Evolutionary conservation across 2,329 filamentous ascomycete species (phyloP).

Genomic region (Aquanectria penicillioides): DNA sequence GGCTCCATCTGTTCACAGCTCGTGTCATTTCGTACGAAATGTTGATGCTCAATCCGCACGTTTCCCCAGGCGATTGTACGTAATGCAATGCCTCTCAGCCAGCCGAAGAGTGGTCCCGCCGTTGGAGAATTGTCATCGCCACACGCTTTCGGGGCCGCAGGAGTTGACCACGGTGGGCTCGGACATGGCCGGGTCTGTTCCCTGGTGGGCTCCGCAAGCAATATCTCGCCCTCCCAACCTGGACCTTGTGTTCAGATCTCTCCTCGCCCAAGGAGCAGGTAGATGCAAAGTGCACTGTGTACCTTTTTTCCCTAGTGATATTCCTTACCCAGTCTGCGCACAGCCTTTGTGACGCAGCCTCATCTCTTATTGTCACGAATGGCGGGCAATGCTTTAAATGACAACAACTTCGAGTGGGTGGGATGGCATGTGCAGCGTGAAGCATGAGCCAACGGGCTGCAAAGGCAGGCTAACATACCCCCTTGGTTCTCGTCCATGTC

Average conservation of each 20-base stretch:
- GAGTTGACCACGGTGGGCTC: constrained; percentile 28
- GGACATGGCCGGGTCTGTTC: constrained; percentile 38
- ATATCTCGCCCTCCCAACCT: constrained; percentile 13
- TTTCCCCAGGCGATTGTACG: constrained; percentile 37
- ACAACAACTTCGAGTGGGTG: too few species aligned
- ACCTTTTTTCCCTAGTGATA: not conserved
- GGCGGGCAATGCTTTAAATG: too few species aligned
- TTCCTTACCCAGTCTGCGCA: not conserved
- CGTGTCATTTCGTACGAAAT: constrained; percentile 16
- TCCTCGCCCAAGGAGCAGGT: not conserved
- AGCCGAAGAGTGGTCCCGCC: constrained; percentile 23
- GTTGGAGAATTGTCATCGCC: constrained; percentile 28
- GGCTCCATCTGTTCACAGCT: constrained; percentile 32
- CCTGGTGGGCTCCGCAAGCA: constrained; percentile 28
- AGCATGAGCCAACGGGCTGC: too few species aligned
- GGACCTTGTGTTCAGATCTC: constrained; percentile 18
- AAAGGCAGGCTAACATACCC: too few species aligned
- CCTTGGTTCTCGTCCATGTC: too few species aligned
- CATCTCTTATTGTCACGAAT: too few species aligned
- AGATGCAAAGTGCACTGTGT: constrained; percentile 12
- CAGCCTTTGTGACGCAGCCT: too few species aligned
- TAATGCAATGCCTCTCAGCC: constrained; percentile 32
- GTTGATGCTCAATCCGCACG: constrained; percentile 22
- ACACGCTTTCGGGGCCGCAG: constrained; percentile 23
- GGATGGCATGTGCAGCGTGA: too few species aligned